Percentiles rank a stretch among this genome's conserved stretches.
phyloP scores from a whole-genome alignment of 208 protist genomes.

The Acanthamoeba sp. region DNA sequence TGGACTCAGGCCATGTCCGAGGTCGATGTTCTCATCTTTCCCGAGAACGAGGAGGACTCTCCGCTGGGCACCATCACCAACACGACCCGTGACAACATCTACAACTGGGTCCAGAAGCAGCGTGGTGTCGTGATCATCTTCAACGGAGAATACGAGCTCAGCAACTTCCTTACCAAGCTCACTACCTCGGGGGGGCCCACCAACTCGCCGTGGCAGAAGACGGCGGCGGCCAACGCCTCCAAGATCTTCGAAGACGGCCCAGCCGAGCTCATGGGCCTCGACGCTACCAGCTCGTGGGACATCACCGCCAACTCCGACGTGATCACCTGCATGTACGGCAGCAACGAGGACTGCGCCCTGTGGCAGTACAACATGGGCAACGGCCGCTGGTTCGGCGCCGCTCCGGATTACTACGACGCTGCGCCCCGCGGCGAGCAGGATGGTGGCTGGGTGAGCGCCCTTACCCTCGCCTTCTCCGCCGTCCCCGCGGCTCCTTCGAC shows the following conservation, averaged over 20 bases:
- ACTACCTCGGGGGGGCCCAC: background rate
- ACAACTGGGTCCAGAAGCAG: background rate
- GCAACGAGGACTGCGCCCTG: background rate
- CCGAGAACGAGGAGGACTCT: background rate
- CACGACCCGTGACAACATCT: background rate
- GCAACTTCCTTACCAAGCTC: background rate
- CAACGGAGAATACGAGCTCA: background rate
- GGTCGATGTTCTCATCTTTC: background rate
- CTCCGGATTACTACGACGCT: slow-evolving; percentile 5
- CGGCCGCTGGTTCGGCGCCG: background rate
- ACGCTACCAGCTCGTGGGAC: background rate
- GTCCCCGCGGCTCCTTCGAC: background rate
- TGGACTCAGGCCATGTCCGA: background rate
- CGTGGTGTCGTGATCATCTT: slow-evolving; percentile 7
- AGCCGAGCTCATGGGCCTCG: background rate
- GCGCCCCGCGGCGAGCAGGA: background rate
- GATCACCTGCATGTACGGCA: background rate
- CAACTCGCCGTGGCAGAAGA: background rate
- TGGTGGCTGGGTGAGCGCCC: background rate
- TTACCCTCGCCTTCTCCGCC: background rate
- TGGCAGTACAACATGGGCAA: background rate
- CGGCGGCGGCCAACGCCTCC: background rate
- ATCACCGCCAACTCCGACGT: background rate
- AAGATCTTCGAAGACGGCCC: background rate
- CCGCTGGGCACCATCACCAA: background rate